Percentiles rank a stretch among this genome's conserved stretches.
Evolutionary conservation across 73 alveolate genomes (phyloP).

Genomic region (Paramecium octaurelia): DNA sequence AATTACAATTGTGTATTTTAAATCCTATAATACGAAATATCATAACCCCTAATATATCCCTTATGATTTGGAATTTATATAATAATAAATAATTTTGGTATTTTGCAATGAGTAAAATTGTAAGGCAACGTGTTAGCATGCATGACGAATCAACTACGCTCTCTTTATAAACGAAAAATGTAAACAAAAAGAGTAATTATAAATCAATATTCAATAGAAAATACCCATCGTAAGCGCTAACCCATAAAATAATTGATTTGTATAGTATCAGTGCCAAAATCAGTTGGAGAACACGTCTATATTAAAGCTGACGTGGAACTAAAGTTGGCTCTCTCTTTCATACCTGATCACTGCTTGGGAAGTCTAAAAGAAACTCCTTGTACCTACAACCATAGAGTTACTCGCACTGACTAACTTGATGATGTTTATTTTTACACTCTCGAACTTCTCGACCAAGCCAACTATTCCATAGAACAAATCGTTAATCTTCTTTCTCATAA

Average conservation of each 20-base stretch:
- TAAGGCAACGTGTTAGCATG: background rate
- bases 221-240: background rate
- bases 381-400: slow-evolving; percentile 26
- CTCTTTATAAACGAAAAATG: background rate
- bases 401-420: slow-evolving; percentile 14
- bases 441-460: slow-evolving; percentile 19
- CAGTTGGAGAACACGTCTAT: background rate
- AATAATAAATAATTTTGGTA: background rate
- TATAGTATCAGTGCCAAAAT: background rate
- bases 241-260: slow-evolving; percentile 11
- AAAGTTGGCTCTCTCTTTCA: background rate
- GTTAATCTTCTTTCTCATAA: background rate
- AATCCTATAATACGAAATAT: background rate
- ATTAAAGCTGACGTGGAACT: slow-evolving; percentile 19
- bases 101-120: background rate
- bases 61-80: background rate
- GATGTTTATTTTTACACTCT: slow-evolving; percentile 38
- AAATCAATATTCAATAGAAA: background rate
- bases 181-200: slow-evolving; percentile 4
- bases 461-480: background rate
- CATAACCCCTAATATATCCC: background rate
- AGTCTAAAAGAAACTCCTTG: slow-evolving; percentile 16
- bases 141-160: slow-evolving; percentile 12
- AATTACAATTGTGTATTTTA: background rate
- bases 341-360: background rate